phyloP scores from a whole-genome alignment of 495 filamentous ascomycete genomes.

The Lophiostoma macrostomum region DNA sequence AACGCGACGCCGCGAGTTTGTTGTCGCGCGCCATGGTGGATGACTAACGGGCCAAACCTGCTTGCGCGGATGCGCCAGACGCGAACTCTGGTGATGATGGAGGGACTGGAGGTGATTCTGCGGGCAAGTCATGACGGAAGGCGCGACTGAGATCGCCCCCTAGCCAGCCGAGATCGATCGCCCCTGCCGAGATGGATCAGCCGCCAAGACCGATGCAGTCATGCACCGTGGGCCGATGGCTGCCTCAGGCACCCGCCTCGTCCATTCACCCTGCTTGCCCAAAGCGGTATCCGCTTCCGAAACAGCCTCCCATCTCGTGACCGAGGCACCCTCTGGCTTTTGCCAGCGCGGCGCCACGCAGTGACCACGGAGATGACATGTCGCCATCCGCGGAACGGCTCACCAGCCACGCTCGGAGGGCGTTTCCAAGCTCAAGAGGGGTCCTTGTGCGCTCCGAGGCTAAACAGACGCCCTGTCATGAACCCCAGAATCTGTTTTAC shows the following conservation, averaged over 20 bases:
- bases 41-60: background rate
- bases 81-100: background rate
- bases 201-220: no score
- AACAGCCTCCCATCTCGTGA: background rate
- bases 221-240: no score
- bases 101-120: no score
- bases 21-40: constrained; percentile 1
- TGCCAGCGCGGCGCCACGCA: background rate
- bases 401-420: background rate
- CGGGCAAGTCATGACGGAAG: background rate
- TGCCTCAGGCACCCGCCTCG: no score
- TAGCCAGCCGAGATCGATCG: constrained; percentile 1
- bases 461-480: no score
- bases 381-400: background rate
- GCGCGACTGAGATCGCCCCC: constrained; percentile 1
- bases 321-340: background rate
- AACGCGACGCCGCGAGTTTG: no score
- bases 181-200: background rate
- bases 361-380: background rate
- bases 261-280: constrained; percentile 13
- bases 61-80: background rate
- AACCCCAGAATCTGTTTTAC: constrained; percentile 5
- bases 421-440: background rate
- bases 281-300: background rate
- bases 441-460: no score